Percentiles rank a stretch among this genome's conserved stretches.
These are phyloP conservation scores for Canavalia gladiata DNA, from an alignment of 306 rosid species.

Conservation along the genomic window DNA sequence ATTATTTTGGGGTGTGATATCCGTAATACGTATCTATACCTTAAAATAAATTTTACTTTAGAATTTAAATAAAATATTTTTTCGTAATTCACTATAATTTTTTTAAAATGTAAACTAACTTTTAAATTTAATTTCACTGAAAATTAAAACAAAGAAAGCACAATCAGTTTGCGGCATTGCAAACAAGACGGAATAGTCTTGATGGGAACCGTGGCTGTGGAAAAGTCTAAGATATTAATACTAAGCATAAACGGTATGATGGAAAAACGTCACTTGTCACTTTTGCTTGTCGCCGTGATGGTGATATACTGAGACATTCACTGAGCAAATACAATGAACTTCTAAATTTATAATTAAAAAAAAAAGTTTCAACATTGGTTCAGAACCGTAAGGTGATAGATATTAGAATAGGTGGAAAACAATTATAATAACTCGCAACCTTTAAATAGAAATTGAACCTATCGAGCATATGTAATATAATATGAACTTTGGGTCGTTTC, in stretches of 20 bases:
- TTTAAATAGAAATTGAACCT: background rate
- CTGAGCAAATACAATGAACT: slow-evolving; percentile 49
- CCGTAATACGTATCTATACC: too few species aligned
- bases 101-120: too few species aligned
- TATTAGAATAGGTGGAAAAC: background rate
- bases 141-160: background rate
- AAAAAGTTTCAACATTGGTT: background rate
- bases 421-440: background rate
- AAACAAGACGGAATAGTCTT: slow-evolving; percentile 16
- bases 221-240: background rate
- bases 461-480: background rate
- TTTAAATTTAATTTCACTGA: too few species aligned
- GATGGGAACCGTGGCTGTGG: background rate
- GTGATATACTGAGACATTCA: slow-evolving; percentile 32
- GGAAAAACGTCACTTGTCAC: slow-evolving; percentile 43
- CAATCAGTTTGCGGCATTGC: slow-evolving; percentile 7
- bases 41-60: too few species aligned
- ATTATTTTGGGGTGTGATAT: too few species aligned
- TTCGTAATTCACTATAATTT: too few species aligned
- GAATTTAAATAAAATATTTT: too few species aligned
- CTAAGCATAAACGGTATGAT: background rate
- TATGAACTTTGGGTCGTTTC: slow-evolving; percentile 34
- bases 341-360: slow-evolving; percentile 11
- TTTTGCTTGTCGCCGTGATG: slow-evolving; percentile 42
- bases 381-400: slow-evolving; percentile 2